phyloP scores from a whole-genome alignment of 768 basidiomycete species.

The Exidia glandulosa region DNA sequence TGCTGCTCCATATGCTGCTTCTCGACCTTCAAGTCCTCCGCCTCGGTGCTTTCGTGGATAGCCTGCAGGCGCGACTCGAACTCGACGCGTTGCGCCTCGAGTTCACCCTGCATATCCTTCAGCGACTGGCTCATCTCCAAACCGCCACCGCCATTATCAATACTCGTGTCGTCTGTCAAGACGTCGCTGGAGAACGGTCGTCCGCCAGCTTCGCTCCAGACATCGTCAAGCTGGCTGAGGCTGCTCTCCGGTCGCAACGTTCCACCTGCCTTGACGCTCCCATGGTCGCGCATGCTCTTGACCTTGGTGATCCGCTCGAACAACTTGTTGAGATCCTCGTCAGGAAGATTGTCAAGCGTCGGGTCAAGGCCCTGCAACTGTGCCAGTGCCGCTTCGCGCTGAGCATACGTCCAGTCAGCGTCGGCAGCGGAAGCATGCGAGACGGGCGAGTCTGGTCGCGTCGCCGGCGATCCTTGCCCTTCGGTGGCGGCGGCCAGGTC shows the following conservation, averaged over 20 bases:
- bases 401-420: constrained; percentile 96
- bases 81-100: constrained; percentile 39
- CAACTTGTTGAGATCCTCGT: constrained; percentile 88
- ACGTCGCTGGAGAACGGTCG: constrained; percentile 67
- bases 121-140: constrained; percentile 55
- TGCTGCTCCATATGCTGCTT: constrained; percentile 92
- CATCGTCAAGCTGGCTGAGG: constrained; percentile 72
- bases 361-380: constrained; percentile 74
- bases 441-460: constrained; percentile 65
- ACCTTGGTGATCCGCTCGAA: constrained; percentile 93
- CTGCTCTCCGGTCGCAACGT: constrained; percentile 86
- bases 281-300: constrained; percentile 73
- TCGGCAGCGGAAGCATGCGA: constrained; percentile 57
- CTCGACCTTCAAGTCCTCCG: constrained; percentile 79
- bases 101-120: constrained; percentile 61
- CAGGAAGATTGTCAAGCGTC: constrained; percentile 81
- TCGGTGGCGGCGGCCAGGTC: constrained; percentile 45
- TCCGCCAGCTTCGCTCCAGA: constrained; percentile 74
- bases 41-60: constrained; percentile 44
- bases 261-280: constrained; percentile 24
- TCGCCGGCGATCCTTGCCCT: constrained; percentile 32
- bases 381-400: constrained; percentile 85
- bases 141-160: constrained; percentile 56
- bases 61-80: constrained; percentile 50
- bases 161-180: constrained; percentile 78